Conservation (phyloP, 345 rosid species). For the Boechera stricta region DNA sequence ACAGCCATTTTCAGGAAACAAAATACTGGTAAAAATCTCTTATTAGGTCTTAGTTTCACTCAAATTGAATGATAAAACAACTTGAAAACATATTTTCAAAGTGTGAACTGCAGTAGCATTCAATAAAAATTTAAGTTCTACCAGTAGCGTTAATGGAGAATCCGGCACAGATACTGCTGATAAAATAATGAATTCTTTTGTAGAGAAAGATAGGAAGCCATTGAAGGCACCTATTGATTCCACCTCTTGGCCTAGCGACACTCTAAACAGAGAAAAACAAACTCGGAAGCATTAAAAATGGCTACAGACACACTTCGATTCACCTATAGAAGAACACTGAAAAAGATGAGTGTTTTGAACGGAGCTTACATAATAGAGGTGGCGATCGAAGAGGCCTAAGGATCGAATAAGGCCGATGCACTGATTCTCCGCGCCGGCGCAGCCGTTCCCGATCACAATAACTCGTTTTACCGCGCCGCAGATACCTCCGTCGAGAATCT, state of each 20-base stretch:
- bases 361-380: conserved; percentile 56
- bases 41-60: not conserved
- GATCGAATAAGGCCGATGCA: conserved; percentile 85
- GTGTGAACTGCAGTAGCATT: not conserved
- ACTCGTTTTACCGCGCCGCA: conserved; percentile 58
- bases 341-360: not conserved
- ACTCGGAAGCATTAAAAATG: conserved; percentile 14
- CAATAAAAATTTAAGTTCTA: conserved; percentile 21
- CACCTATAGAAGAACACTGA: not conserved
- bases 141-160: conserved; percentile 45
- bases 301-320: conserved; percentile 24
- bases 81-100: not conserved
- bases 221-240: conserved; percentile 73
- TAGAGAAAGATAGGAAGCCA: conserved; percentile 84
- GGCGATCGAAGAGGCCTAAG: conserved; percentile 73
- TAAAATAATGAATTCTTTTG: conserved; percentile 49
- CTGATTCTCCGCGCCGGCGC: conserved; percentile 93
- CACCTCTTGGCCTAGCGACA: conserved; percentile 78
- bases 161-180: conserved; percentile 48
- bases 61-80: not conserved
- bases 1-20: conserved; percentile 29
- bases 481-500: conserved; percentile 27
- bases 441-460: conserved; percentile 80
- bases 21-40: not conserved
- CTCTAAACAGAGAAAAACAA: conserved; percentile 53